These are phyloP conservation scores for Diplodia corticola DNA, from an alignment of 2,329 filamentous ascomycete genomes.

Conservation along the genomic window DNA sequence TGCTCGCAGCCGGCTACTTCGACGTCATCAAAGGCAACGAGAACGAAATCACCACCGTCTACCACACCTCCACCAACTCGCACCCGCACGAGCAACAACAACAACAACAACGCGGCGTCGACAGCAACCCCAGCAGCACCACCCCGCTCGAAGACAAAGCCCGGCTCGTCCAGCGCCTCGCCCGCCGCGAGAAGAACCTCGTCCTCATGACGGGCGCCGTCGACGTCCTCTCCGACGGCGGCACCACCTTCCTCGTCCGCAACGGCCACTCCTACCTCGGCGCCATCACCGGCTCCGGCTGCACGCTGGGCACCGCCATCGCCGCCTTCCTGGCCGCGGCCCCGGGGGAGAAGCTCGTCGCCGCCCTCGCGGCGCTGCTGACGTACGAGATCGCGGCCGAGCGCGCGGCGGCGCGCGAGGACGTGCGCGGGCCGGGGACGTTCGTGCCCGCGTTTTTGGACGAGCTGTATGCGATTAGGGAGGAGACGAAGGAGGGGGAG, in stretches of 20 bases:
- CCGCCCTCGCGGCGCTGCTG: constrained; percentile 70
- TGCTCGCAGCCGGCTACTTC: constrained; percentile 75
- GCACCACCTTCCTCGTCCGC: constrained; percentile 63
- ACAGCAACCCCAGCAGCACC: constrained; percentile 62
- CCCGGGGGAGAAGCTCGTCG: constrained; percentile 65
- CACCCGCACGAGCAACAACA: no score
- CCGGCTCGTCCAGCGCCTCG: constrained; percentile 64
- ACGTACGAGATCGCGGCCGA: constrained; percentile 80
- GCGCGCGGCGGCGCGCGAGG: constrained; percentile 55
- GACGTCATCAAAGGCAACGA: constrained; percentile 94
- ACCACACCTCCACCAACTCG: constrained; percentile 28
- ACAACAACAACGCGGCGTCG: constrained; percentile 82
- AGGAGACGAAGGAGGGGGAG: not conserved
- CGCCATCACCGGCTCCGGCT: constrained; percentile 73
- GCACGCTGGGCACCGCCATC: constrained; percentile 78
- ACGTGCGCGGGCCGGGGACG: constrained; percentile 77
- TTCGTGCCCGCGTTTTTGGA: constrained; percentile 88
- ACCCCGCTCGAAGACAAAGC: constrained; percentile 58
- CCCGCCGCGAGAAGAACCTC: constrained; percentile 66
- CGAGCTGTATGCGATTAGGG: constrained; percentile 48
- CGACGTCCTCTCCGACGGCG: constrained; percentile 77
- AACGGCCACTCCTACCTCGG: constrained; percentile 77
- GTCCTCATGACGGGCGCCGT: constrained; percentile 79
- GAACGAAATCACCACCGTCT: constrained; percentile 75
- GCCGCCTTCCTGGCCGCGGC: constrained; percentile 71